Conservation (phyloP, 2,329 filamentous ascomycete species). For the Rhinocladiella mackenziei region DNA sequence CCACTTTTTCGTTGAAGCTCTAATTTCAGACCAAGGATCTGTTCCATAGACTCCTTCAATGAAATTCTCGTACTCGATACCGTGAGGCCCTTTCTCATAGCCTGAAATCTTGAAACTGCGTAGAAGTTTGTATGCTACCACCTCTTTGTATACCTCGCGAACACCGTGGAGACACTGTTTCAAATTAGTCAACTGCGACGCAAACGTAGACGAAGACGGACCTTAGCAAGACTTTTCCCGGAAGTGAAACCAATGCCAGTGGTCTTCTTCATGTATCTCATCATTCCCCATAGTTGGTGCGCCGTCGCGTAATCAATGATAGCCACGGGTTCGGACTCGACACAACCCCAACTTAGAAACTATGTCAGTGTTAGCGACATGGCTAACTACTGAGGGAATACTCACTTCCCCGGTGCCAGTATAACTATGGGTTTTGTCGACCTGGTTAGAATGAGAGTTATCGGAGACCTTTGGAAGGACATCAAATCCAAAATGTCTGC, state of each 20-base stretch:
- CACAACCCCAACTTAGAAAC: conserved; percentile 17
- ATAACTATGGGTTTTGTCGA: conserved; percentile 1
- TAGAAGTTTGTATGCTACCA: conserved; percentile 10
- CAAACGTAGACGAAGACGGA: background rate
- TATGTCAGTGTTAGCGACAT: conserved; percentile 2
- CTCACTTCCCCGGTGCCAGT: conserved; percentile 17
- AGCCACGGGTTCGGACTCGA: conserved; percentile 7
- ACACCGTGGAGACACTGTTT: conserved; percentile 11
- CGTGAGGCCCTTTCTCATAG: background rate
- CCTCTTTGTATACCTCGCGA: conserved; percentile 3
- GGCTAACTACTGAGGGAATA: background rate
- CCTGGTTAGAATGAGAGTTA: background rate
- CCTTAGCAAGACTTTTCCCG: conserved; percentile 3
- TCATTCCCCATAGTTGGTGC: background rate
- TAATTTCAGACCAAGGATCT: too few relatives aligned
- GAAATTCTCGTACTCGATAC: conserved; percentile 4
- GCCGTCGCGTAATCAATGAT: conserved; percentile 5
- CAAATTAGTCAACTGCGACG: background rate
- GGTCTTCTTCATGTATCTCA: background rate
- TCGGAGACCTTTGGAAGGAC: conserved; percentile 7
- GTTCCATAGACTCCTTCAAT: conserved; percentile 5
- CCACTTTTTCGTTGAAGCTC: too few relatives aligned
- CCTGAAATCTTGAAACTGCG: conserved; percentile 6
- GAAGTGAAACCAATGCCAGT: background rate
- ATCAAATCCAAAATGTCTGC: conserved; percentile 3